phyloP scores from a whole-genome alignment of 2,329 filamentous ascomycete species.

The Exserohilum turcica region DNA sequence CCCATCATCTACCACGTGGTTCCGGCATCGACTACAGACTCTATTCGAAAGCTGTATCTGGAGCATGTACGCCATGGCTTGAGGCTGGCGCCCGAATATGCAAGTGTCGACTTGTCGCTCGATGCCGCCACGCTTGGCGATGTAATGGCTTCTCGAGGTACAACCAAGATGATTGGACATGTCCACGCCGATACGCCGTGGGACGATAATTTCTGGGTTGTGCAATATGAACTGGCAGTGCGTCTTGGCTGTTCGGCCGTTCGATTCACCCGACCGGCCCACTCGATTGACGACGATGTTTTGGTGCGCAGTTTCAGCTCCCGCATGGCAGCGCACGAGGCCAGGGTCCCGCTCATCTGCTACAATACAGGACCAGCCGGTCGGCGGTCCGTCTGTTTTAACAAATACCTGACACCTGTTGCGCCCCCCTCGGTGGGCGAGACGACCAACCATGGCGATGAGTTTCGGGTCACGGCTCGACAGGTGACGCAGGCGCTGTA shows the following conservation, averaged over 20 bases:
- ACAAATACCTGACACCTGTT: constrained; percentile 67
- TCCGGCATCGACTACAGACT: constrained; percentile 30
- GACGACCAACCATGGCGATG: constrained; percentile 36
- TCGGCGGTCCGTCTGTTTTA: constrained; percentile 69
- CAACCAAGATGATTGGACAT: constrained; percentile 66
- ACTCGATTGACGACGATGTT: constrained; percentile 66
- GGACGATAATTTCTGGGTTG: constrained; percentile 61
- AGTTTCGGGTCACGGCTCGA: constrained; percentile 62
- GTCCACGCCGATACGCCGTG: constrained; percentile 58
- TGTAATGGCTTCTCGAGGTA: constrained; percentile 58
- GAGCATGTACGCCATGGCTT: constrained; percentile 65
- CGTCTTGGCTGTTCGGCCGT: constrained; percentile 65
- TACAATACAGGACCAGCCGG: constrained; percentile 70
- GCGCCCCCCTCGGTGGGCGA: constrained; percentile 51
- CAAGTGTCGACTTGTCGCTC: constrained; percentile 64
- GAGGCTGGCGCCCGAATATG: constrained; percentile 65
- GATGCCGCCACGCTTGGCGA: constrained; percentile 58
- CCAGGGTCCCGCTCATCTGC: constrained; percentile 61
- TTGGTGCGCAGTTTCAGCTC: constrained; percentile 62
- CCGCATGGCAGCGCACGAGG: constrained; percentile 52
- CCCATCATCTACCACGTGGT: constrained; percentile 52
- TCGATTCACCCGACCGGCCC: constrained; percentile 64
- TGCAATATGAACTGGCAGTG: constrained; percentile 64
- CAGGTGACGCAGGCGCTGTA: constrained; percentile 70
- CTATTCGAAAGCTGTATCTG: constrained; percentile 54